Evolutionary conservation across 352 stramenopile genomes (phyloP).

Genomic region (Phytophthora pistaciae): DNA sequence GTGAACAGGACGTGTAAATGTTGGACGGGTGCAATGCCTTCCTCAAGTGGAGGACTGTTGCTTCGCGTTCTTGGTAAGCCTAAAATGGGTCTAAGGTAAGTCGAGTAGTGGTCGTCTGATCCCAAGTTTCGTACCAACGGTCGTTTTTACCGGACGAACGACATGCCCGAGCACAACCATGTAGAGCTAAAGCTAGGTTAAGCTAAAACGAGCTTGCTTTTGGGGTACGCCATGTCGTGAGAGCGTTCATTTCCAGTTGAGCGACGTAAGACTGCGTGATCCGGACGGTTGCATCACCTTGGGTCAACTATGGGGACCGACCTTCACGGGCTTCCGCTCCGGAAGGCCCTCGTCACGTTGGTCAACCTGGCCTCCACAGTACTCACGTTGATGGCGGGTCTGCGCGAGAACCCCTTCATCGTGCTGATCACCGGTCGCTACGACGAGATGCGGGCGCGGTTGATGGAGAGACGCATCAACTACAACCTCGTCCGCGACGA

Average conservation of each 20-base stretch:
- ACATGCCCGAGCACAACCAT: background rate
- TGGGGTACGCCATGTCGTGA: background rate
- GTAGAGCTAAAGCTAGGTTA: background rate
- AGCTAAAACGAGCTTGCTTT: background rate
- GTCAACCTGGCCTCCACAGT: conserved; percentile 56
- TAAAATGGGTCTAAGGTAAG: too few species aligned
- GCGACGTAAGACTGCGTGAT: background rate
- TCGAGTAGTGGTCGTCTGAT: too few species aligned
- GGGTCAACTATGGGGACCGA: conserved; percentile 22
- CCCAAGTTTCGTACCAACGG: background rate
- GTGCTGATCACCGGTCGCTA: conserved; percentile 54
- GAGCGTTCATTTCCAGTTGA: conserved; percentile 14
- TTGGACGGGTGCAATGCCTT: too few species aligned
- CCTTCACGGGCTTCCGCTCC: conserved; percentile 19
- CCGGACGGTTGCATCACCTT: too few species aligned
- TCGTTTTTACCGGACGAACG: background rate
- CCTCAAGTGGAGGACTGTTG: too few species aligned
- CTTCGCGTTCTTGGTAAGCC: too few species aligned
- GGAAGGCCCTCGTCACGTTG: conserved; percentile 35
- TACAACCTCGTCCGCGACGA: conserved; percentile 53
- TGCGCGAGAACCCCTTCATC: conserved; percentile 64
- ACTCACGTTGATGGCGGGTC: conserved; percentile 59
- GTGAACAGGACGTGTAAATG: too few species aligned
- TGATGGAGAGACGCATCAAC: conserved; percentile 49
- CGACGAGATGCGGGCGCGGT: conserved; percentile 49